Evolutionary conservation across 768 basidiomycete species (phyloP).

Genomic region (Tremella yokohamensis): DNA sequence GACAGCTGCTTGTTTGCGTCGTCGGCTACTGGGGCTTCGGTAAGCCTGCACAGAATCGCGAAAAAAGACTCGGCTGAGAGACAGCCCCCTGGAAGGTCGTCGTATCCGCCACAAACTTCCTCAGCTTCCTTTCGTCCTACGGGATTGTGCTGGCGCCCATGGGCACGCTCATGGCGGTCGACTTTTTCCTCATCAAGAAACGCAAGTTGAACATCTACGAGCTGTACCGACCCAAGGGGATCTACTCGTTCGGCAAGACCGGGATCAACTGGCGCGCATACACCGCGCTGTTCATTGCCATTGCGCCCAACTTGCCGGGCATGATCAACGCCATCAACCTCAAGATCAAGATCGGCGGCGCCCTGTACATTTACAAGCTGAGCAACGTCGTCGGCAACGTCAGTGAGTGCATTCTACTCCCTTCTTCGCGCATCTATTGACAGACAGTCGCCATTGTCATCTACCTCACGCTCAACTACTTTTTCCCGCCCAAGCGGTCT

Average conservation of each 20-base stretch:
- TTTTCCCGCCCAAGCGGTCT: constrained; percentile 29
- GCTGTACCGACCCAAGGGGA: constrained; percentile 33
- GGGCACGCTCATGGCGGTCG: constrained; percentile 33
- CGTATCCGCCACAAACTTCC: constrained; percentile 27
- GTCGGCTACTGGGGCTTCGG: constrained; percentile 35
- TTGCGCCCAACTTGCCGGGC: constrained; percentile 43
- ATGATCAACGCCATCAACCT: constrained; percentile 42
- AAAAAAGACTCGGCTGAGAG: no score
- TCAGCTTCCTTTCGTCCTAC: constrained; percentile 39
- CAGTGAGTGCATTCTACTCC: constrained; percentile 16
- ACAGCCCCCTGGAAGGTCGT: constrained; percentile 39
- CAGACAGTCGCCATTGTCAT: constrained; percentile 25
- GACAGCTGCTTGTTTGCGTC: constrained; percentile 34
- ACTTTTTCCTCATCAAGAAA: constrained; percentile 35
- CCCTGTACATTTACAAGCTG: constrained; percentile 14
- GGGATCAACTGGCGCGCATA: constrained; percentile 44
- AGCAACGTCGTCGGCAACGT: constrained; percentile 9
- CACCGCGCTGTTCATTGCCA: constrained; percentile 33
- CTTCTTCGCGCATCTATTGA: no score
- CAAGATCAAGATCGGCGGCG: constrained; percentile 27
- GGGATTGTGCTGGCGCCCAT: constrained; percentile 42
- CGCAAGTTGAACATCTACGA: constrained; percentile 32
- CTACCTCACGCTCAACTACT: constrained; percentile 25
- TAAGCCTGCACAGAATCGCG: no score
- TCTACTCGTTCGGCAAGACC: constrained; percentile 34